These are phyloP conservation scores for Fusarium nelsonii DNA, from an alignment of 2,329 filamentous ascomycete genomes.

Conservation along the genomic window DNA sequence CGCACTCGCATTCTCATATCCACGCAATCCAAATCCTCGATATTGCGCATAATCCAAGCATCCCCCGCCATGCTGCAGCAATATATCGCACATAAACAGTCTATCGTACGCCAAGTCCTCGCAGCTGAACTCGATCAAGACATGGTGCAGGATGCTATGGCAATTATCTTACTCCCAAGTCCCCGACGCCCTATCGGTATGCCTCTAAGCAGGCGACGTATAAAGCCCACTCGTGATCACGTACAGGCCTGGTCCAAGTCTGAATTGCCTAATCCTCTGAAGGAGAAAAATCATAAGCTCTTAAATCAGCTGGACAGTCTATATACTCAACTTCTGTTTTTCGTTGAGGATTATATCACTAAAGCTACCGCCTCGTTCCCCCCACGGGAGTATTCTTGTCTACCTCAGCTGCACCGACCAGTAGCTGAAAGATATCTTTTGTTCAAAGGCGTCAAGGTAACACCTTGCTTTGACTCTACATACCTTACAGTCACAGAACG, in stretches of 20 bases:
- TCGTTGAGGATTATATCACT: slow-evolving; percentile 38
- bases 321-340: slow-evolving; percentile 5
- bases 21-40: slow-evolving; percentile 1
- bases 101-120: slow-evolving; percentile 3
- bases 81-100: slow-evolving; percentile 10
- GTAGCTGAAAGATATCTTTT: not conserved
- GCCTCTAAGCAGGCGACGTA: not conserved
- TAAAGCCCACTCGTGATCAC: not conserved
- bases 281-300: not conserved
- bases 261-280: slow-evolving; percentile 17
- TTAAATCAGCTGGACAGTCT: slow-evolving; percentile 3
- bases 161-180: slow-evolving; percentile 17
- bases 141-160: slow-evolving; percentile 34
- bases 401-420: not conserved
- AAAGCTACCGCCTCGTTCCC: slow-evolving; percentile 28
- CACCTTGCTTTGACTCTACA: slow-evolving; percentile 4
- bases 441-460: slow-evolving; percentile 7
- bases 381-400: slow-evolving; percentile 27
- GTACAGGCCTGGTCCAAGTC: slow-evolving; percentile 5
- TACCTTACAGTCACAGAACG: slow-evolving; percentile 15
- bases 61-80: slow-evolving; percentile 23
- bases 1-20: not conserved
- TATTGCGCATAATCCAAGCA: slow-evolving; percentile 5
- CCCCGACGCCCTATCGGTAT: not conserved
- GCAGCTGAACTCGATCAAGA: slow-evolving; percentile 16